Conservation (phyloP, 225 moss, liverwort and hornwort genomes). For the Physcomitrium patens region DNA sequence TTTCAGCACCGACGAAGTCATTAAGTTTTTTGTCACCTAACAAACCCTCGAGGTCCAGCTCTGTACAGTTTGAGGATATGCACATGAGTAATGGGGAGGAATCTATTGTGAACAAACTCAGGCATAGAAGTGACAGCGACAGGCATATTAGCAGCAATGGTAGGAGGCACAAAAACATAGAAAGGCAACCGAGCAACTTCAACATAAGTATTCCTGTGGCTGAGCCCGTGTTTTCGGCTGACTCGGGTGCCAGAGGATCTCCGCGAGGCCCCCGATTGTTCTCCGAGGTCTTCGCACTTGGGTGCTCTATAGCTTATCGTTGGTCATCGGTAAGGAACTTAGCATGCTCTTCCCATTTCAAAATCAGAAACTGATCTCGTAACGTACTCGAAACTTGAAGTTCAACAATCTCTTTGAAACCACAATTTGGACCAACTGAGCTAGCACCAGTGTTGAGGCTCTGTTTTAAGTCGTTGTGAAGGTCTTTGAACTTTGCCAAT, state of each 20-base stretch:
- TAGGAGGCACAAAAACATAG: slow-evolving; percentile 28
- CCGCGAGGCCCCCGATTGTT: slow-evolving; percentile 71
- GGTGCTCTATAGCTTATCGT: slow-evolving; percentile 82
- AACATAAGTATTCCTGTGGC: slow-evolving; percentile 25
- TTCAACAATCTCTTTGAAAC: no score
- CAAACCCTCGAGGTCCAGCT: slow-evolving; percentile 15
- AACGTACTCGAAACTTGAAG: no score
- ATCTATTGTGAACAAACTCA: slow-evolving; percentile 5
- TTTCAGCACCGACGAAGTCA: no score
- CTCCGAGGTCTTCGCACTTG: slow-evolving; percentile 79
- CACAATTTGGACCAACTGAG: no score
- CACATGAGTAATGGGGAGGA: slow-evolving; percentile 30
- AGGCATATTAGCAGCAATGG: slow-evolving; percentile 16
- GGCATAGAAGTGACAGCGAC: slow-evolving; percentile 27
- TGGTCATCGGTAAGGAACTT: slow-evolving; percentile 67
- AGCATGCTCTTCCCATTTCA: neutral
- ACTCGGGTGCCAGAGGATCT: slow-evolving; percentile 7
- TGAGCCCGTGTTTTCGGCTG: slow-evolving; percentile 13
- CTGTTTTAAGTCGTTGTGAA: no score
- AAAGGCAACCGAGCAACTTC: slow-evolving; percentile 28
- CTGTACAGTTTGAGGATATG: slow-evolving; percentile 11
- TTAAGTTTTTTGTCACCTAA: neutral
- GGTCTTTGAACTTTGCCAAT: no score
- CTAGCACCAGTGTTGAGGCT: no score
- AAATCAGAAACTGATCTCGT: no score